phyloP scores from a whole-genome alignment of 169 alveolate genomes.

The Cryptosporidium canis region DNA sequence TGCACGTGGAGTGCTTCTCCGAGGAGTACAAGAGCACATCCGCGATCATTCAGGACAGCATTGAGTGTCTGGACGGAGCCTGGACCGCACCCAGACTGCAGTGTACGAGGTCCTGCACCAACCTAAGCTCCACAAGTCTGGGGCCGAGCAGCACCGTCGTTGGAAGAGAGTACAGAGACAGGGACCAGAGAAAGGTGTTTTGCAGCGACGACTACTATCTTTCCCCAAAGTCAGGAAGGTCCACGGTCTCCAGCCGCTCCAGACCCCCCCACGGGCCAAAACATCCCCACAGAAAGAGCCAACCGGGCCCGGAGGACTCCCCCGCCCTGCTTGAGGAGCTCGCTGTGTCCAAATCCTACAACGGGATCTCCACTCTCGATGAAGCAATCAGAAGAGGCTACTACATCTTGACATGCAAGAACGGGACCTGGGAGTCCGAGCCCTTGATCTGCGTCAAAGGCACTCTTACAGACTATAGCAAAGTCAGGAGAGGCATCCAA shows the following conservation, averaged over 20 bases:
- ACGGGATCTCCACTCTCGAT: neutral
- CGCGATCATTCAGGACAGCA: neutral
- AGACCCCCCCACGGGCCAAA: neutral
- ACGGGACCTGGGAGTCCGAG: slow-evolving; percentile 69
- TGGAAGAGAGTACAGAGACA: slow-evolving; percentile 51
- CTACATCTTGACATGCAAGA: slow-evolving; percentile 17
- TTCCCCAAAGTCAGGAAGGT: slow-evolving; percentile 52
- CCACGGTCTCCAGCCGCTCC: neutral
- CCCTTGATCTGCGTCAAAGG: slow-evolving; percentile 71
- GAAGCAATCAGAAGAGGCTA: slow-evolving; percentile 23
- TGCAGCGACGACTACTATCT: slow-evolving; percentile 44
- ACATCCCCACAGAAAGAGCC: neutral
- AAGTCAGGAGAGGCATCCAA: slow-evolving; percentile 45
- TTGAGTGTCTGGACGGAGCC: slow-evolving; percentile 45
- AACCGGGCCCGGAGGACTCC: neutral
- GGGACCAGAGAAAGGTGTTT: slow-evolving; percentile 58
- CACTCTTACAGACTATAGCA: slow-evolving; percentile 50
- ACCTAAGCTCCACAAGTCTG: slow-evolving; percentile 7
- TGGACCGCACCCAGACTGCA: slow-evolving; percentile 34
- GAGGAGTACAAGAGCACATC: slow-evolving; percentile 33
- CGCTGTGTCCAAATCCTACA: neutral
- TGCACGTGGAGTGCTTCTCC: slow-evolving; percentile 34
- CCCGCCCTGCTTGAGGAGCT: neutral
- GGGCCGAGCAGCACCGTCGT: slow-evolving; percentile 33
- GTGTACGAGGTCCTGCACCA: slow-evolving; percentile 40